Conservation (phyloP, 2,329 filamentous ascomycete species). For the Cercospora brassicicola region DNA sequence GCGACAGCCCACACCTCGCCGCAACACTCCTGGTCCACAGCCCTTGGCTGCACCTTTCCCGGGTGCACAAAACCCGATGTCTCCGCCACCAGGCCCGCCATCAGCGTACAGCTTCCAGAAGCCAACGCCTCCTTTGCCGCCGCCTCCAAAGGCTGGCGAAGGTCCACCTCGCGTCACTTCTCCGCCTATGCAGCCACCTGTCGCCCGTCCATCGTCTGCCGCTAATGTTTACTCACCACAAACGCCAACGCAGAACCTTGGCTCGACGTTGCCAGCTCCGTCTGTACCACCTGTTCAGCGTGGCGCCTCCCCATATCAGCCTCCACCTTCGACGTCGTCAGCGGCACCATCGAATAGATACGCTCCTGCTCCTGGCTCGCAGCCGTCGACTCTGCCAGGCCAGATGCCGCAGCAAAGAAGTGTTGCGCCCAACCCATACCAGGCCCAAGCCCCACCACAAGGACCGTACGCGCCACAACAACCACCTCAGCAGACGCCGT, state of each 20-base stretch:
- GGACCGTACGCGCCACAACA: constrained; percentile 44
- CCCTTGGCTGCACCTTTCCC: constrained; percentile 75
- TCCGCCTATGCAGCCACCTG: constrained; percentile 55
- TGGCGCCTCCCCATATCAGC: constrained; percentile 82
- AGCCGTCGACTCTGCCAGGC: constrained; percentile 46
- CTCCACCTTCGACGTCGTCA: constrained; percentile 62
- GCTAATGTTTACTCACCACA: constrained; percentile 66
- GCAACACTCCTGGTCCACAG: constrained; percentile 68
- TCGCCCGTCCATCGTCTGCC: constrained; percentile 50
- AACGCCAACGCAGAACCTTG: constrained; percentile 46
- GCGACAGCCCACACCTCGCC: constrained; percentile 61
- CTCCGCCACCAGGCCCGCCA: constrained; percentile 57
- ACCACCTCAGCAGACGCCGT: constrained; percentile 36
- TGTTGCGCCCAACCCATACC: constrained; percentile 50
- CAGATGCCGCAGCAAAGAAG: constrained; percentile 45
- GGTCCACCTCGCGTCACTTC: constrained; percentile 69
- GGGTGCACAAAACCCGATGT: constrained; percentile 54
- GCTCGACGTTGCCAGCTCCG: constrained; percentile 47
- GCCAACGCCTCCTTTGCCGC: constrained; percentile 71
- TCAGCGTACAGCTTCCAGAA: constrained; percentile 59
- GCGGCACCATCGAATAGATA: constrained; percentile 74
- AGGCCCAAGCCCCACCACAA: constrained; percentile 31
- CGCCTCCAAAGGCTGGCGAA: constrained; percentile 77
- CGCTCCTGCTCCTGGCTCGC: constrained; percentile 62
- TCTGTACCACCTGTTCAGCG: constrained; percentile 64